Base-by-base conservation (phyloP, 2,329 filamentous ascomycete genomes). In the Epichloe bromicola region DNA sequence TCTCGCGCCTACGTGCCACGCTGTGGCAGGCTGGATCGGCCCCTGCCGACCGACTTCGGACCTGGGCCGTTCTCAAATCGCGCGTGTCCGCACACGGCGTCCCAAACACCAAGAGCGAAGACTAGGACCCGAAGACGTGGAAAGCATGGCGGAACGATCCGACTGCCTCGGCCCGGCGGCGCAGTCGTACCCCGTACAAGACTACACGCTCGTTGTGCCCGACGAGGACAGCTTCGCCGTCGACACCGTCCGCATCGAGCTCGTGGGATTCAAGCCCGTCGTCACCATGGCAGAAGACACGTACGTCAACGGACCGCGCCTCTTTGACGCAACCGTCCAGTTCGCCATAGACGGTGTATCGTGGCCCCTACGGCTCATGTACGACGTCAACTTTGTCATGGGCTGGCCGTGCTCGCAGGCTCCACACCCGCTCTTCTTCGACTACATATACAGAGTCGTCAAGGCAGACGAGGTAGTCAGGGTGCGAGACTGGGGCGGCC, bases 11-110 rank as follows among this genome's bases (percentile, higher is more conserved):
- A 87, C 84, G 0, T 86, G 85, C 58, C 78, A 76, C 55, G 76
- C 83, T 50, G 74, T 86, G 19, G 84, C 79, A 42, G 85, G 85
- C 23, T 89, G 85, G 85, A 71, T 88, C 39, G 85, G 85, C 0
- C 85, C 85, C 2, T 83, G 82, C 33, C 76, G 82, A 7, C 82
- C 82, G 20, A 84, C 83, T 2, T 69, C 73, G 3, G 83, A 88
- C 61, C 75, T 89, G 3, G 74, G 73, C 46, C 77, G 80, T 38
- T 82, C 80, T 2, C 82, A 88, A 64, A 86, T 86, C 54, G 83
- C 84, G 0, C 75, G 82, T 36, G 78, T 88, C 51, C 79, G 82
- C 53, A 76, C 82, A 52, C 74, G 76, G 14, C 72, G 70, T 15
- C 74, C 81, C 2, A 76, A 73, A 20, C 76, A 82, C 59, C 49